Conservation (phyloP, 805 yeast species). For the Metschnikowia kunwiensis region DNA sequence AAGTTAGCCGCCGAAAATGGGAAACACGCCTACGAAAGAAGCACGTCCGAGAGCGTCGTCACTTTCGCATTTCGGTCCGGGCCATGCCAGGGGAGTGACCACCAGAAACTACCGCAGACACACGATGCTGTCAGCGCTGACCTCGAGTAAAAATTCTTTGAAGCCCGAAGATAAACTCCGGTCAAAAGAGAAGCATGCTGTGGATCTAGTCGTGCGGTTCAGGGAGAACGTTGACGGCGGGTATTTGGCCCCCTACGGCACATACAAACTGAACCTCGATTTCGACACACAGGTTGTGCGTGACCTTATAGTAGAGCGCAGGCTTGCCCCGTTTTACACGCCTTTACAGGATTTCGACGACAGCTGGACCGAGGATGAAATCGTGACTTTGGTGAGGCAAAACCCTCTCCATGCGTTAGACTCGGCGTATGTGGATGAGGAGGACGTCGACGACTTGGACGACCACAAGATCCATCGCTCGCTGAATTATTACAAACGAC, state of each 20-base stretch:
- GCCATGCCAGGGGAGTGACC: conserved; percentile 3
- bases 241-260: conserved; percentile 85
- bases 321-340: conserved; percentile 84
- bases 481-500: conserved; percentile 44
- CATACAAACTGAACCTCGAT: conserved; percentile 73
- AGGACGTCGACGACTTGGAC: conserved; percentile 55
- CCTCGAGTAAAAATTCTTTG: conserved; percentile 7
- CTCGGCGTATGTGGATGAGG: conserved; percentile 48
- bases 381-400: conserved; percentile 47
- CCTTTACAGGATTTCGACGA: conserved; percentile 81
- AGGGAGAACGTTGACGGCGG: conserved; percentile 91
- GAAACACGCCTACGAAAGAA: conserved; percentile 45
- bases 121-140: conserved; percentile 15
- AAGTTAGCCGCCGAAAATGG: conserved; percentile 27
- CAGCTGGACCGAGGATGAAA: conserved; percentile 67
- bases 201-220: conserved; percentile 55
- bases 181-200: conserved; percentile 49
- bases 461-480: conserved; percentile 57
- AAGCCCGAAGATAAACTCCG: conserved; percentile 49
- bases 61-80: conserved; percentile 6
- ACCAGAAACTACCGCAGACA: conserved; percentile 11
- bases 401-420: conserved; percentile 56
- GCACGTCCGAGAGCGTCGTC: conserved; percentile 28
- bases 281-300: conserved; percentile 74
- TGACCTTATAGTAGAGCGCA: conserved; percentile 61